Evolutionary conservation across 768 basidiomycete species (phyloP), one percentile per base, ranked within the genome.

Genomic region (Trametes cinnabarina): DNA sequence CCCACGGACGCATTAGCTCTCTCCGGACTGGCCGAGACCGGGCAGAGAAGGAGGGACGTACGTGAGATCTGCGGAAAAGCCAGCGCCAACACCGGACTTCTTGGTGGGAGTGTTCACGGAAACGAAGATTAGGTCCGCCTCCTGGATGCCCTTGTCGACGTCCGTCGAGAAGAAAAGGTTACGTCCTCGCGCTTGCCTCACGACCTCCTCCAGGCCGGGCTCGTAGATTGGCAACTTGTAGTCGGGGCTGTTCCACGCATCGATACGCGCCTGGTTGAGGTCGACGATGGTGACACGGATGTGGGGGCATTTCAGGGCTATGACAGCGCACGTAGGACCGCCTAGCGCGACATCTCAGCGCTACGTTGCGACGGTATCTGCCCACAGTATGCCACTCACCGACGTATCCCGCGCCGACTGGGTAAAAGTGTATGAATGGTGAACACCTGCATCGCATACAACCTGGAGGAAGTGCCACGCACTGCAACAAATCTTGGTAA

Each of bases 51-150:
- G 44, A n/a, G n/a, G 57, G 47, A 77, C 89, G 66, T 66, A 98
- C 96, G 97, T 97, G 70, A 99, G 86, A 77, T 99, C 97, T 60
- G 97, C 97, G 58, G 96, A 96, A 75, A 90, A 97, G 57, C 97
- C 97, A 60, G 95, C 95, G 68, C 97, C 97, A 47, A 99, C 90
- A 73, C 96, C 96, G 47, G 82, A 84, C 82, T 97, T 98, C 83
- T 99, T 99, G 53, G 97, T 99, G 19, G 97, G 97, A 9, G 97
- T 98, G 77, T 98, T 98, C 67, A 98, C 96, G 56, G 89, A 92
- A 70, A 98, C 96, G 71, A 98, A 98, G 76, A 98, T 96, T 63
- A 98, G 86, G 71, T 99, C 94, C 32, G 97, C 96, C 74, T 96
- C 95, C 63, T 77, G 82, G 70, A 99, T 97, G 58, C 81, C 94